A percentile compares a stretch with the other conserved stretches of the same genome.
Conservation (phyloP, 73 alveolate genomes). For the Urostyla sp. region DNA sequence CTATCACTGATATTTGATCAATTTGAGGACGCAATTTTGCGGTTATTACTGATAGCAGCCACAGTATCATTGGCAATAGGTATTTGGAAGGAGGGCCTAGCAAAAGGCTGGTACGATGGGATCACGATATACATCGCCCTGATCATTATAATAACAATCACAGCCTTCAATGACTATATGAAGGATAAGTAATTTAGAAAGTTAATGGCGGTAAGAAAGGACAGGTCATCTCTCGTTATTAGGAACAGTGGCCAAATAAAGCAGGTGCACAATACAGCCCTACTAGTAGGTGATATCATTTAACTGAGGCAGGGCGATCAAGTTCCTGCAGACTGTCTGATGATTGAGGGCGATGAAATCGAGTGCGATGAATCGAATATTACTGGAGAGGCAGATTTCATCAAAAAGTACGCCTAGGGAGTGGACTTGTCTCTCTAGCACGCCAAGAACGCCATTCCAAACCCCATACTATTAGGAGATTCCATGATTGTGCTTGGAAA, state of each 20-base stretch:
- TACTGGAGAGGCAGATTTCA: slow-evolving; percentile 94
- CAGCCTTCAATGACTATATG: slow-evolving; percentile 89
- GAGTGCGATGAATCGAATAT: slow-evolving; percentile 92
- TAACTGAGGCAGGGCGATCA: slow-evolving; percentile 91
- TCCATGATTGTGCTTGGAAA: slow-evolving; percentile 86
- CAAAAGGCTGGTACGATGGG: slow-evolving; percentile 98
- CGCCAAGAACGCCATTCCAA: slow-evolving; percentile 60
- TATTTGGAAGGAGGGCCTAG: slow-evolving; percentile 84
- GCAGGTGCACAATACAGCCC: slow-evolving; percentile 76
- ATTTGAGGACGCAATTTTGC: slow-evolving; percentile 94
- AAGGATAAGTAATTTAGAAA: slow-evolving; percentile 92
- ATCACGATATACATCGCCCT: slow-evolving; percentile 93
- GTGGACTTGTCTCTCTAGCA: slow-evolving; percentile 10
- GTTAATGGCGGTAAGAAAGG: slow-evolving; percentile 85
- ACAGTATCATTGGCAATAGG: slow-evolving; percentile 93
- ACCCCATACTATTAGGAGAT: slow-evolving; percentile 90
- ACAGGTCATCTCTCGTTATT: slow-evolving; percentile 79
- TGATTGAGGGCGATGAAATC: slow-evolving; percentile 85
- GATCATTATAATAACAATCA: slow-evolving; percentile 89
- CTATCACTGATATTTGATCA: slow-evolving; percentile 73
- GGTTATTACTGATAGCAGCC: slow-evolving; percentile 95
- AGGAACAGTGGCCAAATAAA: slow-evolving; percentile 69
- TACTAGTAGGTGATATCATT: slow-evolving; percentile 95
- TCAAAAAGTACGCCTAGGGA: slow-evolving; percentile 84
- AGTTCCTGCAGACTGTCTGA: slow-evolving; percentile 95